phyloP scores from a whole-genome alignment of 495 filamentous ascomycete genomes.

The Penicillium malachiteum region DNA sequence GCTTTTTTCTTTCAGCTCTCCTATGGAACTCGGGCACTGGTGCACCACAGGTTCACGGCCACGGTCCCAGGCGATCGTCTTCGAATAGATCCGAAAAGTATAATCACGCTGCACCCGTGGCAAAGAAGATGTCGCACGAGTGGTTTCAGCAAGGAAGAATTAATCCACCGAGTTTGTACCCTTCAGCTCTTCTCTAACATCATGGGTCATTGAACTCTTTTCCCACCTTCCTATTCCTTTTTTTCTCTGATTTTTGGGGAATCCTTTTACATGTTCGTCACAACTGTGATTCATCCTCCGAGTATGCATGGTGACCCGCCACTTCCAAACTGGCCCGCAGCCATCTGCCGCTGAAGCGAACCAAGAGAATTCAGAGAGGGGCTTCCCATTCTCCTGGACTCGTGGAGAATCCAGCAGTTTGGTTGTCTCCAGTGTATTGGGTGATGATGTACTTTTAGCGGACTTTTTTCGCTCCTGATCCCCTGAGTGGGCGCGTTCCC shows the following conservation, averaged over 20 bases:
- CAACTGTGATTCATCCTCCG: slow-evolving; percentile 31
- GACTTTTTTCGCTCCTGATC: neutral
- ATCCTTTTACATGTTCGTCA: slow-evolving; percentile 19
- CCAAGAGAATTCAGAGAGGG: slow-evolving; percentile 3
- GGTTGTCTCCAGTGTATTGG: slow-evolving; percentile 2
- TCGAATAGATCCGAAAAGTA: slow-evolving; percentile 13
- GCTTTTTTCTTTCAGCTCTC: neutral
- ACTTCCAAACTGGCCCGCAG: slow-evolving; percentile 38
- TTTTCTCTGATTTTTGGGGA: neutral
- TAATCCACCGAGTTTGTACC: slow-evolving; percentile 9
- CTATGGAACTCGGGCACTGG: neutral
- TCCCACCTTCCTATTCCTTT: neutral
- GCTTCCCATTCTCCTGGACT: neutral
- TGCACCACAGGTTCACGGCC: slow-evolving; percentile 1
- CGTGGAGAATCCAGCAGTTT: neutral
- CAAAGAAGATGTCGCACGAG: slow-evolving; percentile 15
- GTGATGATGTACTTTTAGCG: neutral
- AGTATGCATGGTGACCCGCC: slow-evolving; percentile 39
- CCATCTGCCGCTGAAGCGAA: slow-evolving; percentile 17
- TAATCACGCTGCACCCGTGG: neutral
- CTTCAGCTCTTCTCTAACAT: slow-evolving; percentile 8
- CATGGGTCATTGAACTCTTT: slow-evolving; percentile 2
- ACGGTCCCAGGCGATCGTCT: slow-evolving; percentile 19
- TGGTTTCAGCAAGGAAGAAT: neutral
- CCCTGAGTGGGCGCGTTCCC: slow-evolving; percentile 3